Evolutionary conservation across 129 eudicot genomes (phyloP), one percentile per base, ranked within the genome.

Genomic region (Tagetes erecta): DNA sequence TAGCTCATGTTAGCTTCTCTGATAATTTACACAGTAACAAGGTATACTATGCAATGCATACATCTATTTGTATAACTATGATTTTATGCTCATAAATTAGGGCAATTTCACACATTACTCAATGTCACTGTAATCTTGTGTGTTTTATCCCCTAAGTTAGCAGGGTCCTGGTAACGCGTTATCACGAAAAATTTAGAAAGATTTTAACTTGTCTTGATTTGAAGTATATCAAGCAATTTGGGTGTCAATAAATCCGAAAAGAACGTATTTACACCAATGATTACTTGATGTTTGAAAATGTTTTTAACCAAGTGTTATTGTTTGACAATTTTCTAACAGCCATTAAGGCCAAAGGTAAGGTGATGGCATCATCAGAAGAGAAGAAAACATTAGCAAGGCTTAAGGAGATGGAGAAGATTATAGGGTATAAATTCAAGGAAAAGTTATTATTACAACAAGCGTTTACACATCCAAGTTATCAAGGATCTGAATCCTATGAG

Each of bases 391-490:
- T 78, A 58, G 72, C 81, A 67, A 80, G 79, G 58, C 80, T 84
- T 72, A 80, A 71, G 70, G 91, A 89, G 75, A 71, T 89, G 62
- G 91, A 89, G 85, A 80, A 80, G 76, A 84, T 89, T 59, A 80
- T 89, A 77, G 89, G 91, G 55, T 89, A 89, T 72, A 77, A 33
- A 57, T 89, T 89, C 85, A 84, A 80, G 63, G 73, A 86, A 53
- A 82, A 64, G 47, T 40, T 41, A 13, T 57, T 86, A 68, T 76
- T 89, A 36, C 87, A 77, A 40, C 87, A 86, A 82, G 96, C 96
- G 57, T 84, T 89, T 75, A 86, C 89, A 7, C 91, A 89, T 72
- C 77, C 83, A 14, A 86, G 89, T 66, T 89, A 80, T 84, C 80
- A 77, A 35, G 71, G 80, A 39, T 57, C 77, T 71, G 85, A 69